These are phyloP conservation scores for Oryza longistaminata DNA, from an alignment of 176 grass and related monocot genomes.

Conservation along the genomic window DNA sequence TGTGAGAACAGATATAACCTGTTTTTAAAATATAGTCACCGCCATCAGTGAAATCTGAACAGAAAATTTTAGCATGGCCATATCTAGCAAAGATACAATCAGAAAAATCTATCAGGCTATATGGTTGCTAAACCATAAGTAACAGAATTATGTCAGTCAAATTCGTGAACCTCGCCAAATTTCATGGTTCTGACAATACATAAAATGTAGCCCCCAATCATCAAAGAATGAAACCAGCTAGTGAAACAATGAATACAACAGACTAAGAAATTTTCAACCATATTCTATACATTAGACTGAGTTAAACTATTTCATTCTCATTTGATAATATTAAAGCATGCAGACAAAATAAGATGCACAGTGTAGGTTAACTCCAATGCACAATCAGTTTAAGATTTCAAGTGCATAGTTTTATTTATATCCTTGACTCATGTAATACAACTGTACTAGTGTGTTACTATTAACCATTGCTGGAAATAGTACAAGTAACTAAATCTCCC, in stretches of 20 bases:
- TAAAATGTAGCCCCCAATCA: neutral
- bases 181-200: conserved; percentile 11
- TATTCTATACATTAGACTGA: neutral
- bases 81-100: neutral
- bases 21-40: conserved; percentile 21
- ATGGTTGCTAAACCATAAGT: neutral
- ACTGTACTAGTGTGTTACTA: neutral
- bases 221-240: neutral
- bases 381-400: conserved; percentile 1
- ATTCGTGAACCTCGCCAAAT: neutral
- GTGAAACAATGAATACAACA: neutral
- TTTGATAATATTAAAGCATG: conserved; percentile 13
- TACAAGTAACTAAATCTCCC: neutral
- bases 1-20: conserved; percentile 81
- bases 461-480: neutral
- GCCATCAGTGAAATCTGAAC: conserved; percentile 10
- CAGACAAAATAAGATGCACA: neutral
- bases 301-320: neutral
- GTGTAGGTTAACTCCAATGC: neutral
- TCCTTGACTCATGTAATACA: conserved; percentile 2
- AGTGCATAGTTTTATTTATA: neutral
- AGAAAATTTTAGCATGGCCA: neutral
- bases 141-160: neutral
- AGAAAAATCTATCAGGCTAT: conserved; percentile 1
- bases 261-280: neutral